These are phyloP conservation scores for Filobasidium floriforme DNA, from an alignment of 768 basidiomycete species.

Conservation along the genomic window DNA sequence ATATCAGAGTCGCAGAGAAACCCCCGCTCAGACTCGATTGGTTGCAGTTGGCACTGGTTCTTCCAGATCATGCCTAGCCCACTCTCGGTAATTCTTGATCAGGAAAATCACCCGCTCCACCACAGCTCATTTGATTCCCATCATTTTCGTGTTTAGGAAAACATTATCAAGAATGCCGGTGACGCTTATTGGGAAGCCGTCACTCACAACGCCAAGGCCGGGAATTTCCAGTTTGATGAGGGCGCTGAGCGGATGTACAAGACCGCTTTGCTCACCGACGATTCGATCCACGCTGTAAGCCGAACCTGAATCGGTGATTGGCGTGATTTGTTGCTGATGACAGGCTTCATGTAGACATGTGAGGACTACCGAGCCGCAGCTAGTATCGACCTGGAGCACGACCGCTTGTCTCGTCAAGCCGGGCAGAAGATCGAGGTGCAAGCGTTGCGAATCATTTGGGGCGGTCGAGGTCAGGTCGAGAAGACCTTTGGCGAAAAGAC, in stretches of 20 bases:
- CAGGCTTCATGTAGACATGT: neutral
- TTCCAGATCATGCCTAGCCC: constrained; percentile 33
- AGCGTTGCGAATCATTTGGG: constrained; percentile 31
- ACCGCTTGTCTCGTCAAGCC: constrained; percentile 25
- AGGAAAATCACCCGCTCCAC: too few species aligned
- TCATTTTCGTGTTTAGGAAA: constrained; percentile 19
- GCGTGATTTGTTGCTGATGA: neutral
- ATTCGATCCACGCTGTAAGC: constrained; percentile 31
- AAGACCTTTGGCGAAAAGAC: constrained; percentile 15
- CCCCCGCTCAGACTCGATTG: neutral
- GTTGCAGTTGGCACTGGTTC: constrained; percentile 37
- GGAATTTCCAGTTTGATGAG: constrained; percentile 25
- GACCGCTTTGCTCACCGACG: constrained; percentile 17
- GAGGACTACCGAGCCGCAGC: constrained; percentile 44
- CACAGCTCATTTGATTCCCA: neutral
- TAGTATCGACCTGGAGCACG: constrained; percentile 40
- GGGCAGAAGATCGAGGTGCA: constrained; percentile 25
- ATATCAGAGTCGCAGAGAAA: too few species aligned
- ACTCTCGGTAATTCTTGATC: constrained; percentile 25
- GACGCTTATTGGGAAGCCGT: constrained; percentile 27
- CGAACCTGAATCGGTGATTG: neutral
- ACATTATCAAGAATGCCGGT: constrained; percentile 28
- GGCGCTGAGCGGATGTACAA: constrained; percentile 29
- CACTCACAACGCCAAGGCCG: constrained; percentile 16
- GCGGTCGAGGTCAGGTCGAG: constrained; percentile 31